phyloP scores from a whole-genome alignment of 108 stramenopile species.

The Nitzschia inconspicua region DNA sequence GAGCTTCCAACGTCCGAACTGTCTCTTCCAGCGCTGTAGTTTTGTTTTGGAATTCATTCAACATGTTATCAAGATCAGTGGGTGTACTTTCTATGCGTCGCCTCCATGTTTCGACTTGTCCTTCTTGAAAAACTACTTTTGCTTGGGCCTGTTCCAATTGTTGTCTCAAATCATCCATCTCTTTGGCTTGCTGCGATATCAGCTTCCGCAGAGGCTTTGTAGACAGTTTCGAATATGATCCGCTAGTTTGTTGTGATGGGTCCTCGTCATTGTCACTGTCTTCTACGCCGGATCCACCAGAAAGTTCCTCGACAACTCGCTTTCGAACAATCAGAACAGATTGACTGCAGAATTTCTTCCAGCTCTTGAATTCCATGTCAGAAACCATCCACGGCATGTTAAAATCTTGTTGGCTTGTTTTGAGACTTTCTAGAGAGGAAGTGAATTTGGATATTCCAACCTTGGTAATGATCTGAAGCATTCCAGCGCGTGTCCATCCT shows the following conservation, averaged over 20 bases:
- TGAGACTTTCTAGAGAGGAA: slow-evolving; percentile 28
- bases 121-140: slow-evolving; percentile 26
- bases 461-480: slow-evolving; percentile 33
- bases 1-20: slow-evolving; percentile 33
- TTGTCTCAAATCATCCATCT: slow-evolving; percentile 60
- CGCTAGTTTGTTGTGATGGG: slow-evolving; percentile 21
- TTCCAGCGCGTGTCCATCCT: slow-evolving; percentile 43
- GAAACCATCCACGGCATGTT: slow-evolving; percentile 35
- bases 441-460: slow-evolving; percentile 39
- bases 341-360: slow-evolving; percentile 45
- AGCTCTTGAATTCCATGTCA: slow-evolving; percentile 42
- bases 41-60: slow-evolving; percentile 57
- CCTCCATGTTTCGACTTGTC: slow-evolving; percentile 53
- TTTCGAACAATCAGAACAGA: slow-evolving; percentile 62
- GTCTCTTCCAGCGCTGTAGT: slow-evolving; percentile 48
- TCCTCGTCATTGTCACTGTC: slow-evolving; percentile 35
- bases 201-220: slow-evolving; percentile 43
- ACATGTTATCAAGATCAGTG: slow-evolving; percentile 58
- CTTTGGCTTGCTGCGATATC: slow-evolving; percentile 58
- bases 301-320: slow-evolving; percentile 59
- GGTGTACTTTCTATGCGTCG: slow-evolving; percentile 61
- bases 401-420: neutral
- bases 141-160: slow-evolving; percentile 34
- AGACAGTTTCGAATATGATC: neutral
- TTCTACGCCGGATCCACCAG: slow-evolving; percentile 31